Conservation (phyloP, 1,284 basidiomycete species). For the Sporisorium reilianum region DNA sequence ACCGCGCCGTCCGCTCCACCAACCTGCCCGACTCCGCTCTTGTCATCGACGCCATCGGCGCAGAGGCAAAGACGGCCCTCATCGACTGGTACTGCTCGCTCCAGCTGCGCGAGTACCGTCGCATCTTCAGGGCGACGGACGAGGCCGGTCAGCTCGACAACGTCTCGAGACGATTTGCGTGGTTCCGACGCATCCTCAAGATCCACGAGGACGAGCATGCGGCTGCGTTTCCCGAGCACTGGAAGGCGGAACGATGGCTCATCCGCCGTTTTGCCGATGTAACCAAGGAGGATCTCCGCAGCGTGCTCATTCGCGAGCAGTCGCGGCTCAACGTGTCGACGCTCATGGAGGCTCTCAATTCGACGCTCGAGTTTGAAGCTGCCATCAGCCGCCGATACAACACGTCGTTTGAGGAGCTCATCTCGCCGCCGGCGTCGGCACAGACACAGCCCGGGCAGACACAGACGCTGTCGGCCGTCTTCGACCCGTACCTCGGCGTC, state of each 20-base stretch:
- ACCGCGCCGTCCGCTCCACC: conserved; percentile 50
- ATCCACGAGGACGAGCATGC: conserved; percentile 85
- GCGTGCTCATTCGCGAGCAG: conserved; percentile 63
- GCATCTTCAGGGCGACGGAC: conserved; percentile 79
- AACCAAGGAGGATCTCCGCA: conserved; percentile 64
- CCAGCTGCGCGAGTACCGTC: conserved; percentile 93
- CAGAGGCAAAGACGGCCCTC: conserved; percentile 73
- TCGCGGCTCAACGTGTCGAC: conserved; percentile 58
- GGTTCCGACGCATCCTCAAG: conserved; percentile 92
- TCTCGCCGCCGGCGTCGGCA: conserved; percentile 18
- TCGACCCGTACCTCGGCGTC: conserved; percentile 89
- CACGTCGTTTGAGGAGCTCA: conserved; percentile 47
- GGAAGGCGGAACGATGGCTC: conserved; percentile 62
- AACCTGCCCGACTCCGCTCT: conserved; percentile 62
- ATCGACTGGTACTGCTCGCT: conserved; percentile 90
- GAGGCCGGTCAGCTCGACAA: conserved; percentile 96
- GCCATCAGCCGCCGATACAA: conserved; percentile 54
- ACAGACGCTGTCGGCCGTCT: conserved; percentile 77
- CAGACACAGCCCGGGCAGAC: conserved; percentile 21
- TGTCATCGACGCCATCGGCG: conserved; percentile 64
- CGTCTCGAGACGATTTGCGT: conserved; percentile 89
- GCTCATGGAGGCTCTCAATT: conserved; percentile 61
- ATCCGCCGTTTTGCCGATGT: conserved; percentile 62
- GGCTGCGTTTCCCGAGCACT: conserved; percentile 56
- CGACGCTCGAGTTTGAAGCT: conserved; percentile 65